These are phyloP conservation scores for Tricholoma matsutake DNA, from an alignment of 768 basidiomycete genomes.

Conservation along the genomic window DNA sequence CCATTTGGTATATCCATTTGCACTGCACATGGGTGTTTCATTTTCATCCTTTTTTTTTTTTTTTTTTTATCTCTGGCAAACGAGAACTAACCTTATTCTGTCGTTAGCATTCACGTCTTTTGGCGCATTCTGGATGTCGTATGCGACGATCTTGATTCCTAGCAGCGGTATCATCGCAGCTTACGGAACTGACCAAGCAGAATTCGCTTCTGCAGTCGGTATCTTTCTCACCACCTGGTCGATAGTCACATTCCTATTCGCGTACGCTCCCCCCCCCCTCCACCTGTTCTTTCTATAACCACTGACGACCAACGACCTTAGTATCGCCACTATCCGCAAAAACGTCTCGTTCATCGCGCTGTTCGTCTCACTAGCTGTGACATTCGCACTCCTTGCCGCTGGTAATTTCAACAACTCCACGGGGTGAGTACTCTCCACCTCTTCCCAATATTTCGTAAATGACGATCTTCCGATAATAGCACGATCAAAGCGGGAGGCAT, in stretches of 20 bases:
- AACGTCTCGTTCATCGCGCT: slow-evolving; percentile 37
- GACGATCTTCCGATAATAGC: slow-evolving; percentile 13
- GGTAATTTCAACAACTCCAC: slow-evolving; percentile 30
- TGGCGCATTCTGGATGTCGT: slow-evolving; percentile 89
- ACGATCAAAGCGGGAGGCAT: slow-evolving; percentile 41
- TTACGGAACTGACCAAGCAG: slow-evolving; percentile 34
- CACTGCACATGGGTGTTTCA: background rate
- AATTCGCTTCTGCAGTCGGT: slow-evolving; percentile 58
- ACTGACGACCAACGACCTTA: slow-evolving; percentile 9
- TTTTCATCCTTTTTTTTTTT: background rate
- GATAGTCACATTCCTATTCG: slow-evolving; percentile 64
- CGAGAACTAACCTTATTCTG: slow-evolving; percentile 5
- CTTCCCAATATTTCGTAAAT: background rate
- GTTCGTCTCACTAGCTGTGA: slow-evolving; percentile 34
- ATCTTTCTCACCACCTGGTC: slow-evolving; percentile 77
- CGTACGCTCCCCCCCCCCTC: slow-evolving; percentile 42
- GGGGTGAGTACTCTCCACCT: slow-evolving; percentile 16
- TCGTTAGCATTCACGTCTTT: slow-evolving; percentile 72
- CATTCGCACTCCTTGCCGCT: slow-evolving; percentile 40
- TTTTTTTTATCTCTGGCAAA: background rate
- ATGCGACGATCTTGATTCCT: slow-evolving; percentile 69
- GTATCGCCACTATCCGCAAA: slow-evolving; percentile 39
- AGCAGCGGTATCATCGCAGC: slow-evolving; percentile 57
- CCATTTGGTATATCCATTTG: no score
- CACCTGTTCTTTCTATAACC: background rate